Percentiles rank a stretch among this genome's conserved stretches.
Conservation (phyloP, 371 early-diverging fungal genomes). For the Mucor piriformis region DNA sequence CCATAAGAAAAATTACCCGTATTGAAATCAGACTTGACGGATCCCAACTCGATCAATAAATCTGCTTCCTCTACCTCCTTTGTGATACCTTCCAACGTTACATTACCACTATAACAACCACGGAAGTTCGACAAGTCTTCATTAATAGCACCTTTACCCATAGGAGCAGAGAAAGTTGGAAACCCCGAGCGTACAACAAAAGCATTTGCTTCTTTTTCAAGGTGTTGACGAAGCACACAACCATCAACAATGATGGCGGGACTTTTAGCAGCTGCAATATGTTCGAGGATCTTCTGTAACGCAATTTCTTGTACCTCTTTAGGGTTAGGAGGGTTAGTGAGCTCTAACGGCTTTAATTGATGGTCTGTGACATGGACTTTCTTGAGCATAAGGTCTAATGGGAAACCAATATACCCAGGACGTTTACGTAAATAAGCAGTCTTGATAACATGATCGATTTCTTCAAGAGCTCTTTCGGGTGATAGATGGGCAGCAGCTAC, state of each 20-base stretch:
- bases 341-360: background rate
- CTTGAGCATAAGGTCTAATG: constrained; percentile 43
- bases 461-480: constrained; percentile 33
- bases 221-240: constrained; percentile 43
- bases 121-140: constrained; percentile 39
- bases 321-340: constrained; percentile 25
- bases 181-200: constrained; percentile 40
- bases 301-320: constrained; percentile 29
- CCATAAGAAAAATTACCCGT: constrained; percentile 52
- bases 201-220: constrained; percentile 28
- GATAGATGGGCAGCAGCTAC: constrained; percentile 39
- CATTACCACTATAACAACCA: constrained; percentile 44
- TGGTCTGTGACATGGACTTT: constrained; percentile 29
- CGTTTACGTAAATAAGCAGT: constrained; percentile 26
- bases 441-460: constrained; percentile 48
- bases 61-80: constrained; percentile 44
- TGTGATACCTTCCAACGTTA: constrained; percentile 30
- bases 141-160: constrained; percentile 54
- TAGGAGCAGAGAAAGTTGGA: constrained; percentile 47
- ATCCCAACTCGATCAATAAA: constrained; percentile 48
- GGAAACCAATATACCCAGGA: constrained; percentile 53
- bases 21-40: constrained; percentile 56
- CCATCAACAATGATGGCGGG: constrained; percentile 54
- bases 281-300: constrained; percentile 26
- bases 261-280: constrained; percentile 32